phyloP scores from a whole-genome alignment of 2,329 filamentous ascomycete genomes.

The Pestalotiopsis sp. region DNA sequence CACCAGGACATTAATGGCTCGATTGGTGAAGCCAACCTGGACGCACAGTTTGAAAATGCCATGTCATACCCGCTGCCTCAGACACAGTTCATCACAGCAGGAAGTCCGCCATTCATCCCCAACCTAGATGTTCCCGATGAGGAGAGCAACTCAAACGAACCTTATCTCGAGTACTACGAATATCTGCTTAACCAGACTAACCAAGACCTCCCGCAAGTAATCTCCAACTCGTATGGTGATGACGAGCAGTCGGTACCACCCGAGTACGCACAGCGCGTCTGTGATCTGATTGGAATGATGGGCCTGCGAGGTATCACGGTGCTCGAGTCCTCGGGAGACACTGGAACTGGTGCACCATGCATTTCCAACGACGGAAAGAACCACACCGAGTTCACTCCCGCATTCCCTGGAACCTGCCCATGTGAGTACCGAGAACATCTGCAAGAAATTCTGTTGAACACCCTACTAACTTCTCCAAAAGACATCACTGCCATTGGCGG shows the following conservation, averaged over 20 bases:
- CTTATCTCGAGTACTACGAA: slow-evolving; percentile 56
- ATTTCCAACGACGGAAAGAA: slow-evolving; percentile 55
- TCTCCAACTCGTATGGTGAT: slow-evolving; percentile 49
- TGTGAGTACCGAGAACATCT: slow-evolving; percentile 12
- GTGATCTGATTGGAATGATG: slow-evolving; percentile 24
- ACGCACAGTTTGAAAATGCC: slow-evolving; percentile 32
- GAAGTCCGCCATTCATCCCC: slow-evolving; percentile 32
- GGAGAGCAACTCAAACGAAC: slow-evolving; percentile 50
- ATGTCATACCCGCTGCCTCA: slow-evolving; percentile 31
- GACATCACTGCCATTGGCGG: slow-evolving; percentile 29
- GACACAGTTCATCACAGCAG: slow-evolving; percentile 33
- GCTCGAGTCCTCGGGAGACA: slow-evolving; percentile 11
- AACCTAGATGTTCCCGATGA: slow-evolving; percentile 21
- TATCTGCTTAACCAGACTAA: slow-evolving; percentile 46
- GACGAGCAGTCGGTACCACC: slow-evolving; percentile 30
- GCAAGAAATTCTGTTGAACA: not conserved
- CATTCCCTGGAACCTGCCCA: slow-evolving; percentile 35
- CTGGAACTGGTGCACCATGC: slow-evolving; percentile 38
- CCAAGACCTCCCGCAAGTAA: slow-evolving; percentile 49
- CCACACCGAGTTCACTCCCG: slow-evolving; percentile 33
- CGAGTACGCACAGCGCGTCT: slow-evolving; percentile 27
- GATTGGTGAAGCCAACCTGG: slow-evolving; percentile 30
- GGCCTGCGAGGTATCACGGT: slow-evolving; percentile 7
- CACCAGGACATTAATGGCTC: slow-evolving; percentile 30
- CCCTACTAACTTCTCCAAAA: not conserved